phyloP scores from a whole-genome alignment of 306 rosid species.

The Crotalaria pallida region DNA sequence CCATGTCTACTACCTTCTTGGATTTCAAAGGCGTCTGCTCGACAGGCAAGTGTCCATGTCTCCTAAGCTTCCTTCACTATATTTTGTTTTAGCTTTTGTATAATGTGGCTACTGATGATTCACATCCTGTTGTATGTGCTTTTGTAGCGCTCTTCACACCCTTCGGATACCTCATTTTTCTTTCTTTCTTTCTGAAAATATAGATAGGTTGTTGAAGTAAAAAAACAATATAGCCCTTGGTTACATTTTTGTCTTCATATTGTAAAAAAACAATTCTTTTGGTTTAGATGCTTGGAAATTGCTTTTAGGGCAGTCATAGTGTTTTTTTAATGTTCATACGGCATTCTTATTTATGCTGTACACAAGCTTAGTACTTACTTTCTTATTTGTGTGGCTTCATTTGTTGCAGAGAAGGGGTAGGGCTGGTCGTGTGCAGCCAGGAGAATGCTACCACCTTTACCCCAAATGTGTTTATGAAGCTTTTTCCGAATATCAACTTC shows the following conservation, averaged over 20 bases:
- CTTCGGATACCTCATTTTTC: background rate
- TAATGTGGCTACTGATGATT: background rate
- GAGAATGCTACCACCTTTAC: conserved; percentile 93
- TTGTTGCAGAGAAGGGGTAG: conserved; percentile 89
- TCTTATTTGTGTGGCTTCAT: conserved; percentile 15
- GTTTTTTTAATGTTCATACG: background rate
- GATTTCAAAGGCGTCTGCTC: conserved; percentile 96
- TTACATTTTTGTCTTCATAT: background rate
- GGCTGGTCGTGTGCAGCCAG: conserved; percentile 99
- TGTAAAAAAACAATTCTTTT: background rate
- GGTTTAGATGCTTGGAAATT: background rate
- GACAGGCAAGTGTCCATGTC: conserved; percentile 63
- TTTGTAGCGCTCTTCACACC: background rate
- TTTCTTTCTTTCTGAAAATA: background rate
- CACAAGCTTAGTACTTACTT: conserved; percentile 14
- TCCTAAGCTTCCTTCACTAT: conserved; percentile 9
- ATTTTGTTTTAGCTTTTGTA: background rate
- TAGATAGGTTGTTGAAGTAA: background rate
- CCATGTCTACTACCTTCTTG: conserved; percentile 95
- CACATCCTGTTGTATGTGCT: background rate
- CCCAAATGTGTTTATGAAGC: conserved; percentile 84
- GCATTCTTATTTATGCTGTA: background rate
- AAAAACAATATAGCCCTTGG: background rate
- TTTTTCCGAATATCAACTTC: conserved; percentile 92
- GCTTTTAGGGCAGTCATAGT: background rate